A percentile compares a stretch with the other conserved stretches of the same genome.
Conservation (phyloP, 257 asterid species). For the Marsdenia floribunda region DNA sequence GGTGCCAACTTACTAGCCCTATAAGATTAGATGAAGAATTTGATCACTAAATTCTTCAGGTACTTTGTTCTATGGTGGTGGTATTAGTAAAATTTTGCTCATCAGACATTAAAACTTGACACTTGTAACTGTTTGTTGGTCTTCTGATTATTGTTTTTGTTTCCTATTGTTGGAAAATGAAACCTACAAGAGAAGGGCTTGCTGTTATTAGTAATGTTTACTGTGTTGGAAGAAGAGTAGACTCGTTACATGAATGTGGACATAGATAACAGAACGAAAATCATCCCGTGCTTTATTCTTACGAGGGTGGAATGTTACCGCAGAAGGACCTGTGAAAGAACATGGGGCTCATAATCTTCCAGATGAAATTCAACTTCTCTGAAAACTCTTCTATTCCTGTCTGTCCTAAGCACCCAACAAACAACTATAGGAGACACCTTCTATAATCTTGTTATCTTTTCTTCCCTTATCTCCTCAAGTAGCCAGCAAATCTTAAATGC, state of each 20-base stretch:
- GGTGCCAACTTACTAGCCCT: neutral
- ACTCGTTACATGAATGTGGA: neutral
- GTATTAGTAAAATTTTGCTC: neutral
- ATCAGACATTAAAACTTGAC: neutral
- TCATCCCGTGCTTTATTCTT: neutral
- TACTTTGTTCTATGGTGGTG: neutral
- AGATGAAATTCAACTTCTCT: neutral
- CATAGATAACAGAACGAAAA: neutral
- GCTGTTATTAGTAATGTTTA: neutral
- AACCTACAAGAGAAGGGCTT: neutral
- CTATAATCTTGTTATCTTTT: neutral
- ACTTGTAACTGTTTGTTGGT: neutral
- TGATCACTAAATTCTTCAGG: neutral
- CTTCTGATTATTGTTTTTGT: neutral
- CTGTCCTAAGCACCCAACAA: neutral
- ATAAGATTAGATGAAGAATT: neutral
- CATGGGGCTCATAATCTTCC: neutral
- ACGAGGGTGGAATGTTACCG: neutral
- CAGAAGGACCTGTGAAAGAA: neutral
- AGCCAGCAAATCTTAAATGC: neutral
- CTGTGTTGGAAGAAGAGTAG: neutral
- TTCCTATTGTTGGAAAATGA: neutral
- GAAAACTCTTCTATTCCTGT: neutral
- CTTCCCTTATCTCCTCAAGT: neutral
- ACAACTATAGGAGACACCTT: neutral